Conservation (phyloP, 228 moss, liverwort and hornwort genomes). For the Sphagnum fallax region DNA sequence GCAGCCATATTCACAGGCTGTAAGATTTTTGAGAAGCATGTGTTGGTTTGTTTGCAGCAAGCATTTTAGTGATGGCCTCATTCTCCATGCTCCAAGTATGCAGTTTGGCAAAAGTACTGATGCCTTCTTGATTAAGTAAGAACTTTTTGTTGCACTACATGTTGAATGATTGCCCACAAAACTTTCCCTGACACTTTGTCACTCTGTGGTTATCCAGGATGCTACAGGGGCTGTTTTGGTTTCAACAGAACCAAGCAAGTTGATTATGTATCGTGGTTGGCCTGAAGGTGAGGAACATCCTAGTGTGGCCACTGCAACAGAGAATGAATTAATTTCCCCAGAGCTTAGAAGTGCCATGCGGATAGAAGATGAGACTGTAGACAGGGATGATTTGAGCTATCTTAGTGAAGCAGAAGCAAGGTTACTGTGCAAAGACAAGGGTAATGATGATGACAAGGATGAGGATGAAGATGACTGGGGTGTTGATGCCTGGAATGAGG, state of each 20-base stretch:
- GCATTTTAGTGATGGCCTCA: background rate
- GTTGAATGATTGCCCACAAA: background rate
- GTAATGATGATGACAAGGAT: conserved; percentile 42
- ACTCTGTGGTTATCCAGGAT: conserved; percentile 34
- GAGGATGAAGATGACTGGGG: conserved; percentile 16
- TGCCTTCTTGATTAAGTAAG: too few relatives aligned
- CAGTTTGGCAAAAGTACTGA: too few relatives aligned
- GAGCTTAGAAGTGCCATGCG: conserved; percentile 61
- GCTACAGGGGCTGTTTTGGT: conserved; percentile 75
- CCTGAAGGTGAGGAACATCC: conserved; percentile 70
- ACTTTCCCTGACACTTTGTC: too few relatives aligned
- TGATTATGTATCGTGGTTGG: conserved; percentile 92
- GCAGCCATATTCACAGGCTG: too few relatives aligned
- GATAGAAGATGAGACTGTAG: conserved; percentile 42
- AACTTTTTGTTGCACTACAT: too few relatives aligned
- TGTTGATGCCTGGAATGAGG: conserved; percentile 24
- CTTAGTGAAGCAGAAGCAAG: conserved; percentile 45
- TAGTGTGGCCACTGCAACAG: conserved; percentile 26
- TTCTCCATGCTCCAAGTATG: too few relatives aligned
- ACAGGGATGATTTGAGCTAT: conserved; percentile 54
- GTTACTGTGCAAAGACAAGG: conserved; percentile 29
- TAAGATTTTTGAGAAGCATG: background rate
- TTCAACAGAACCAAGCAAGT: conserved; percentile 80
- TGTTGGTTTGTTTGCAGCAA: background rate
- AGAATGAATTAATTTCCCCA: conserved; percentile 30